Conservation (phyloP, 2,329 filamentous ascomycete species). For the Purpureocillium lavendulum region DNA sequence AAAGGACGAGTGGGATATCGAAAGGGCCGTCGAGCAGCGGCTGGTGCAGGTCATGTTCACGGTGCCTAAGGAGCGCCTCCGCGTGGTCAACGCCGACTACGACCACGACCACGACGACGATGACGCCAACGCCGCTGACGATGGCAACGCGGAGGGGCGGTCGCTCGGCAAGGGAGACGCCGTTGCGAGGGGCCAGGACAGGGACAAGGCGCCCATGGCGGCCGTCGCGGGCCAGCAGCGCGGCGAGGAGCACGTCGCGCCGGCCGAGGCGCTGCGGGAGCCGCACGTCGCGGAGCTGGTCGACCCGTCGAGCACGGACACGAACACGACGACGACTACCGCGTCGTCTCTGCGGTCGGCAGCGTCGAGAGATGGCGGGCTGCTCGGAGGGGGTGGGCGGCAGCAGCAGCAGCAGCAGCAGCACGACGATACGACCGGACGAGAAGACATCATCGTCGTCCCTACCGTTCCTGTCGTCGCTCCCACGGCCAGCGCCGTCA, state of each 20-base stretch:
- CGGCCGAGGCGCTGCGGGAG: slow-evolving; percentile 5
- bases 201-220: slow-evolving; percentile 1
- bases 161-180: too few species aligned
- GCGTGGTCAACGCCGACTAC: slow-evolving; percentile 80
- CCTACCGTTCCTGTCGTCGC: too few species aligned
- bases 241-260: background rate
- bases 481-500: too few species aligned
- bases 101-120: slow-evolving; percentile 20
- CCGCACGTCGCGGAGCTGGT: slow-evolving; percentile 31
- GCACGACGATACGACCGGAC: too few species aligned
- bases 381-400: too few species aligned
- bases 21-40: slow-evolving; percentile 60
- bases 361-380: too few species aligned
- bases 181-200: background rate
- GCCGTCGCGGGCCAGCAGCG: too few species aligned
- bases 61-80: slow-evolving; percentile 73
- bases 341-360: background rate
- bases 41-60: slow-evolving; percentile 87
- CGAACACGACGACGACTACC: background rate
- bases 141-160: background rate
- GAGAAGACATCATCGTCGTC: too few species aligned
- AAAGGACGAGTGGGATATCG: slow-evolving; percentile 69
- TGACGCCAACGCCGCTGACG: slow-evolving; percentile 19
- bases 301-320: slow-evolving; percentile 18
- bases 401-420: too few species aligned